Evolutionary conservation across 371 early-diverging fungal species (phyloP), one percentile per base, ranked within the genome.

Genomic region (Mortierella sp.): DNA sequence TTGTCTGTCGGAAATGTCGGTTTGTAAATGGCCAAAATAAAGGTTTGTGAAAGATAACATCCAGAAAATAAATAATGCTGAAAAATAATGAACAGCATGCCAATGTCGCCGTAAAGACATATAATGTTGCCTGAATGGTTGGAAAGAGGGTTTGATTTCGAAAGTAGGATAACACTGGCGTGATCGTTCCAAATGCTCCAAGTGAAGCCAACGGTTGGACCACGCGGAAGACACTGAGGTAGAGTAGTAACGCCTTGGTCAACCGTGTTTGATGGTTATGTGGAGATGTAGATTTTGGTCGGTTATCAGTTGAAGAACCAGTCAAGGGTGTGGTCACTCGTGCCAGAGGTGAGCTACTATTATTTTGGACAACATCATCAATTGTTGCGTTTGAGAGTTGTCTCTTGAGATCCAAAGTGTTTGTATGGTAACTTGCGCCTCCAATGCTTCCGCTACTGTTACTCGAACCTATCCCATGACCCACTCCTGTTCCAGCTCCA

Each of bases 1-100:
- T 70, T 8, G 81, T 67, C 19, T 43, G 68, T 26, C 81, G 75
- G 58, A 80, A 74, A 57, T 80, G 71, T 43, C 57, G 58, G 56
- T 80, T 60, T 13, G 75, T 80, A 12, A 80, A 80, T 7, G 81
- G 81, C 81, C 81, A 80, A 57, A 80, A 80, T 13, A 80, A 23
- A 0, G 81, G 81, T 43, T 80, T 80, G 43, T 57, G 71, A 35
- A 75, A 70, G 19, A 80, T n/a, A n/a, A 80, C 75, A 42, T 71
- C 81, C n/a, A 80, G 12, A 15, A 80, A 15, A 54, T 80, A 80
- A 15, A 80, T 55, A 58, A 74, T 45, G 17, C 71, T 64, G 47
- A 80, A 80, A 19, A 80, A 67, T 26, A 80, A 31, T 6, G 81
- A 80, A 47, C 75, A 70, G 32, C 71, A 66, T n/a, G 81, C 75